phyloP scores from a whole-genome alignment of 2,329 filamentous ascomycete genomes.

The Alternaria tenuissima region DNA sequence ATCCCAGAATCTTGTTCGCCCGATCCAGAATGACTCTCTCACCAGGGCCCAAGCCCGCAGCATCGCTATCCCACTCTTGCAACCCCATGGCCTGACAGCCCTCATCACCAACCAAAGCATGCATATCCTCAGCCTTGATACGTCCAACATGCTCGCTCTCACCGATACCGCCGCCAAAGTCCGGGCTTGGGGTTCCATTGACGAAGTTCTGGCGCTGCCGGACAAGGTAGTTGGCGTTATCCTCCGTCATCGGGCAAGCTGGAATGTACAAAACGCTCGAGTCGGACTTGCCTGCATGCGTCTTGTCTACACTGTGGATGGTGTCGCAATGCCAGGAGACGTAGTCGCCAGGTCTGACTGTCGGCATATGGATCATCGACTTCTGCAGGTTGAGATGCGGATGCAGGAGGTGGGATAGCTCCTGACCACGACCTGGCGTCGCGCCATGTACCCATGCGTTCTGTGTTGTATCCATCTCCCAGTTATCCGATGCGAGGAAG shows the following conservation, averaged over 20 bases:
- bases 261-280: constrained; percentile 91
- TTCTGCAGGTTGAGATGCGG: constrained; percentile 72
- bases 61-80: constrained; percentile 59
- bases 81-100: constrained; percentile 66
- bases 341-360: constrained; percentile 75
- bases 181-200: constrained; percentile 61
- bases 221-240: constrained; percentile 74
- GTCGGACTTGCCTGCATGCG: constrained; percentile 75
- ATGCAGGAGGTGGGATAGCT: constrained; percentile 70
- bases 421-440: constrained; percentile 72
- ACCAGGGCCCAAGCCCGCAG: constrained; percentile 57
- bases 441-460: constrained; percentile 74
- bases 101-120: constrained; percentile 52
- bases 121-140: constrained; percentile 51
- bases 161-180: constrained; percentile 68
- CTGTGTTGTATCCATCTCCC: constrained; percentile 64
- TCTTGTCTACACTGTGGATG: constrained; percentile 84
- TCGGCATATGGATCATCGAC: constrained; percentile 76
- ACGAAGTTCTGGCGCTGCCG: constrained; percentile 77
- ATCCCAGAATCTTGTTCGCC: constrained; percentile 65
- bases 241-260: constrained; percentile 78
- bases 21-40: constrained; percentile 61
- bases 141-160: constrained; percentile 62
- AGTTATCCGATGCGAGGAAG: constrained; percentile 65
- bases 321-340: constrained; percentile 82